These are phyloP conservation scores for Nigrospora osmanthi DNA, from an alignment of 2,329 filamentous ascomycete genomes.

Conservation along the genomic window DNA sequence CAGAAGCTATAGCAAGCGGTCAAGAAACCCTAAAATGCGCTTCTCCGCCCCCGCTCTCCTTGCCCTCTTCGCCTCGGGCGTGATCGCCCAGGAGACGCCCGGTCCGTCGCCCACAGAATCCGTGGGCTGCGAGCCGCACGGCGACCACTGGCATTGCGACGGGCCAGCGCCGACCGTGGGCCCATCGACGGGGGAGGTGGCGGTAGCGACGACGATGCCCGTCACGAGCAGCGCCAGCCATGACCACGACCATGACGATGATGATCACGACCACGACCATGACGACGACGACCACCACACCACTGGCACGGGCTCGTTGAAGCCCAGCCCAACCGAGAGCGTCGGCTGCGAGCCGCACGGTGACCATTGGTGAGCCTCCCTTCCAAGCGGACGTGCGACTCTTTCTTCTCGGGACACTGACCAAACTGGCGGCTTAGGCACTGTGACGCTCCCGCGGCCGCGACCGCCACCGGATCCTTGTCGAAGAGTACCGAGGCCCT, in stretches of 20 bases:
- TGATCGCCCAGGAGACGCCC: slow-evolving; percentile 5
- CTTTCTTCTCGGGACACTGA: neutral
- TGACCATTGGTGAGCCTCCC: slow-evolving; percentile 25
- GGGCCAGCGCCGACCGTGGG: slow-evolving; percentile 6
- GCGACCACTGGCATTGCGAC: slow-evolving; percentile 25
- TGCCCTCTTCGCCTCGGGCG: slow-evolving; percentile 7
- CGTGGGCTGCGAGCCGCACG: slow-evolving; percentile 24
- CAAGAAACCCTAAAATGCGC: slow-evolving; percentile 6
- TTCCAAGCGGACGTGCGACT: neutral
- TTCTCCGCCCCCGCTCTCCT: slow-evolving; percentile 2
- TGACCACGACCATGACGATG: neutral
- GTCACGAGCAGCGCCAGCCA: neutral
- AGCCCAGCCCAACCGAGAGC: slow-evolving; percentile 26
- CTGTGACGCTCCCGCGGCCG: slow-evolving; percentile 11
- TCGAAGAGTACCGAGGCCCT: neutral
- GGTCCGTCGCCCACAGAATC: slow-evolving; percentile 16
- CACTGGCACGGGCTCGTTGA: slow-evolving; percentile 12
- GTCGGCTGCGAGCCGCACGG: slow-evolving; percentile 27
- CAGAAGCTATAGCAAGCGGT: too few relatives aligned
- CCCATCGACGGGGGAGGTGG: neutral
- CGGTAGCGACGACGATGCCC: neutral
- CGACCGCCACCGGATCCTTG: neutral
- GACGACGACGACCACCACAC: slow-evolving; percentile 6
- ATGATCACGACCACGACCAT: slow-evolving; percentile 5
- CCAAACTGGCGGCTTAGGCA: slow-evolving; percentile 4